phyloP scores from a whole-genome alignment of 108 stramenopile species.

The Phaeodactylum tricornutum region DNA sequence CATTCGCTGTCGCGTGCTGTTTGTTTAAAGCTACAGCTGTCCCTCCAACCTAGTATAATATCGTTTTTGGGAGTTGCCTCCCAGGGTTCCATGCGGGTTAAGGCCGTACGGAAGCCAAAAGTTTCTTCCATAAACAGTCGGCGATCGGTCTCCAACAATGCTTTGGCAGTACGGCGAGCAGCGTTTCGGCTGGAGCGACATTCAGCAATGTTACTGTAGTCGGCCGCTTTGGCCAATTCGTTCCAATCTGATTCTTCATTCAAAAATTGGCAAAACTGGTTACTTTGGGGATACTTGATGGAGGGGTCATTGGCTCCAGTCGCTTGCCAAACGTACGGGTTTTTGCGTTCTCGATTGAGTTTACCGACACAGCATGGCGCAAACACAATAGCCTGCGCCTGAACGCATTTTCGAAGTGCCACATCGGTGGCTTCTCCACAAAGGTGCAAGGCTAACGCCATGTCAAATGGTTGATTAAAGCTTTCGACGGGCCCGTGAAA shows the following conservation, averaged over 20 bases:
- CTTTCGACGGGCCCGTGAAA: conserved; percentile 50
- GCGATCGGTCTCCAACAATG: conserved; percentile 64
- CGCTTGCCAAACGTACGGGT: conserved; percentile 67
- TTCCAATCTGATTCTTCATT: conserved; percentile 39
- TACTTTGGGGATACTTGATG: conserved; percentile 58
- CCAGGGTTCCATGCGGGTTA: conserved; percentile 62
- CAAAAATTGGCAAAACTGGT: conserved; percentile 18
- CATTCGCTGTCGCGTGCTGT: conserved; percentile 17
- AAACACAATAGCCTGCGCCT: conserved; percentile 33
- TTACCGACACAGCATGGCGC: conserved; percentile 77
- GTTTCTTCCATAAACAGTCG: conserved; percentile 30
- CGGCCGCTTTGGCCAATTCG: conserved; percentile 61
- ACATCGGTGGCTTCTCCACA: conserved; percentile 75
- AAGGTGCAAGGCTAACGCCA: conserved; percentile 55
- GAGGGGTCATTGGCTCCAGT: conserved; percentile 41
- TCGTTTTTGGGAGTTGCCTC: conserved; percentile 69
- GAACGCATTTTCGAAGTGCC: conserved; percentile 35
- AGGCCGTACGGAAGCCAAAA: conserved; percentile 23
- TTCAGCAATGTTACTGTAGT: conserved; percentile 47
- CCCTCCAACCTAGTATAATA: conserved; percentile 50
- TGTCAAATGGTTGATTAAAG: conserved; percentile 36
- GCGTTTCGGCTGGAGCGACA: conserved; percentile 39
- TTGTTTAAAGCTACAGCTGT: not conserved
- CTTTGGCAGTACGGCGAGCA: conserved; percentile 59
- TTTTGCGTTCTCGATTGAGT: conserved; percentile 16